A percentile compares a stretch with the other conserved stretches of the same genome.
Evolutionary conservation across 805 yeast species (phyloP).

Genomic region (Saccharomycopsis sp.): DNA sequence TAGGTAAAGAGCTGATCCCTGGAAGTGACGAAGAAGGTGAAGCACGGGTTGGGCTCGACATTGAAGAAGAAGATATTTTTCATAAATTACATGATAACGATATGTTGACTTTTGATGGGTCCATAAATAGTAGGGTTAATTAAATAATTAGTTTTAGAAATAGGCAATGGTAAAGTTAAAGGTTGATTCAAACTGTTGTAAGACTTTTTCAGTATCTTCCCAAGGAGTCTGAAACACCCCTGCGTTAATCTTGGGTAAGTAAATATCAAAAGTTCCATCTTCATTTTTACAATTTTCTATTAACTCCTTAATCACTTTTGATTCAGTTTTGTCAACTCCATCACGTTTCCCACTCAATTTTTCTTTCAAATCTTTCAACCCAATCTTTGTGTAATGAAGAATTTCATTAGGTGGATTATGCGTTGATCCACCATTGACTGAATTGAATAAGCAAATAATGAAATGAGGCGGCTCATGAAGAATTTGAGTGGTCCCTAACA

Average conservation of each 20-base stretch:
- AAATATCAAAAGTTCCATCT: conserved; percentile 29
- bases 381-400: conserved; percentile 40
- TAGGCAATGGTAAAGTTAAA: conserved; percentile 37
- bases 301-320: background rate
- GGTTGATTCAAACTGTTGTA: conserved; percentile 29
- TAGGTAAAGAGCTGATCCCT: background rate
- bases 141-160: conserved; percentile 20
- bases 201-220: conserved; percentile 52
- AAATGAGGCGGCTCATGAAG: conserved; percentile 34
- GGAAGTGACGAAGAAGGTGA: conserved; percentile 1
- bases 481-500: conserved; percentile 51
- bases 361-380: conserved; percentile 39
- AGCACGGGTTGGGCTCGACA: background rate
- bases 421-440: conserved; percentile 41
- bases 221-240: conserved; percentile 80
- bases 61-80: background rate
- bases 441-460: conserved; percentile 71
- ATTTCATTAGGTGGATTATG: conserved; percentile 41
- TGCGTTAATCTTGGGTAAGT: conserved; percentile 74
- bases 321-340: conserved; percentile 6
- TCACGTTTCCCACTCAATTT: conserved; percentile 31
- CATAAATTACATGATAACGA: background rate
- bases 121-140: background rate
- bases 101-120: background rate
- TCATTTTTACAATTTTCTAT: background rate